phyloP scores from a whole-genome alignment of 345 rosid species.

The Eucalyptus camaldulensis region DNA sequence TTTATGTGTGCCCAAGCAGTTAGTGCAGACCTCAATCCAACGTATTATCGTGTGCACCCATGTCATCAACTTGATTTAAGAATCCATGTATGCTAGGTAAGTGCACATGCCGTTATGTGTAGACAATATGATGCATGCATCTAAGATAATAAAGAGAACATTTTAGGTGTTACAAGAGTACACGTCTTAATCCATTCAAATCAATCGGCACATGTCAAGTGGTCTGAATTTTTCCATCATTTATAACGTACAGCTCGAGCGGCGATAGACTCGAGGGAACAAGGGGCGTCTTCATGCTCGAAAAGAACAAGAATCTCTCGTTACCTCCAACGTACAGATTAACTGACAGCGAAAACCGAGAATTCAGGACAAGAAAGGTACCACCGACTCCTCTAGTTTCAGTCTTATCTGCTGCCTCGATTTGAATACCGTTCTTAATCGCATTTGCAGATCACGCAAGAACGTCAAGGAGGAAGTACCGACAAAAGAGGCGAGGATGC shows the following conservation, averaged over 20 bases:
- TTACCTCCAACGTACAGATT: background rate
- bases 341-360: background rate
- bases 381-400: background rate
- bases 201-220: background rate
- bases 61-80: background rate
- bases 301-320: background rate
- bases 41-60: background rate
- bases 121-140: background rate
- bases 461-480: background rate
- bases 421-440: background rate
- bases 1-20: background rate
- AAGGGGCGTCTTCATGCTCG: background rate
- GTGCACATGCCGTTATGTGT: background rate
- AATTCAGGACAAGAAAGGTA: background rate
- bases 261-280: background rate
- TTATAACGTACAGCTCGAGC: background rate
- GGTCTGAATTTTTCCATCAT: background rate
- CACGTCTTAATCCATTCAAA: background rate
- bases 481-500: background rate
- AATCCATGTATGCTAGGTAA: background rate
- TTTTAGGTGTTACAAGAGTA: no score
- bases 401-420: background rate
- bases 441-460: background rate
- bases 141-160: background rate
- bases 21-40: background rate